Evolutionary conservation across 768 basidiomycete species (phyloP).

Genomic region (Podaxis sp.): DNA sequence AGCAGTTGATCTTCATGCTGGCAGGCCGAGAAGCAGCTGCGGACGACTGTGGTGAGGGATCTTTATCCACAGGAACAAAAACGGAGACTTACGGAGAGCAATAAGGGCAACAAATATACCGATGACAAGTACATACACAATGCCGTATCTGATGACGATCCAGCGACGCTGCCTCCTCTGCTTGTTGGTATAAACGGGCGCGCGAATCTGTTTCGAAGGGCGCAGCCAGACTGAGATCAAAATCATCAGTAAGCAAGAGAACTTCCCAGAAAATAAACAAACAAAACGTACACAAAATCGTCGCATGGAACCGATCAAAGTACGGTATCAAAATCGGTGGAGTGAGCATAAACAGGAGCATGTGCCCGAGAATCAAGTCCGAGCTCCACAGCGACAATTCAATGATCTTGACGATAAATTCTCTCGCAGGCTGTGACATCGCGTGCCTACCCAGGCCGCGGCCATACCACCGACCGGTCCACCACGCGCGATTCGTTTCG

Average conservation of each 20-base stretch:
- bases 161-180: constrained; percentile 87
- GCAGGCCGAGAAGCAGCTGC: constrained; percentile 63
- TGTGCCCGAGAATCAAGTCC: constrained; percentile 84
- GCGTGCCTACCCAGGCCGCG: constrained; percentile 87
- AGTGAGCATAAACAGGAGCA: constrained; percentile 89
- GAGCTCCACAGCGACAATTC: constrained; percentile 95
- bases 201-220: constrained; percentile 91
- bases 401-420: constrained; percentile 97
- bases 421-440: constrained; percentile 97
- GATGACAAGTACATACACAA: constrained; percentile 70
- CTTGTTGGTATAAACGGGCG: constrained; percentile 87
- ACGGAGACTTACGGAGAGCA: constrained; percentile 61
- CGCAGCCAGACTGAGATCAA: constrained; percentile 80
- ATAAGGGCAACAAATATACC: constrained; percentile 75
- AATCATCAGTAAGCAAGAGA: constrained; percentile 21
- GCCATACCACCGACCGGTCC: constrained; percentile 98
- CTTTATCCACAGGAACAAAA: constrained; percentile 14
- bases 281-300: constrained; percentile 75
- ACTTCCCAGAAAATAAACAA: background rate
- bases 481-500: constrained; percentile 98
- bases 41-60: constrained; percentile 13
- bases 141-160: constrained; percentile 87
- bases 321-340: constrained; percentile 89
- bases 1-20: constrained; percentile 59
- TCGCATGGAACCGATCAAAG: constrained; percentile 89